Evolutionary conservation across 352 stramenopile genomes (phyloP).

Genomic region (Globisporangium ultimum): DNA sequence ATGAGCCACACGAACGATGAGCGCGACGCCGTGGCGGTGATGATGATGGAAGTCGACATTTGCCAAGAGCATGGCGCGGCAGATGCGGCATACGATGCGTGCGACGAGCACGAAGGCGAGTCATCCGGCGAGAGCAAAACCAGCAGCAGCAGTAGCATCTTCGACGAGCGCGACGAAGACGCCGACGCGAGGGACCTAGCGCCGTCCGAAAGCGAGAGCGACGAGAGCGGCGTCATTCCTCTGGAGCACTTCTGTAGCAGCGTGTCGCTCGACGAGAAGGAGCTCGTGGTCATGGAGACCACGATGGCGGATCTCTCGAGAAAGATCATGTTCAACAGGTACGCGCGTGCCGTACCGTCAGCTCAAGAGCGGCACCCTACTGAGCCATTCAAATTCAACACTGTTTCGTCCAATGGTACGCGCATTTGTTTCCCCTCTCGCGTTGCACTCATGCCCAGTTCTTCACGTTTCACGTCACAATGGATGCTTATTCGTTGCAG

Average conservation of each 20-base stretch:
- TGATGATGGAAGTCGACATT: not conserved
- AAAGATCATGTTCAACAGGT: constrained; percentile 7
- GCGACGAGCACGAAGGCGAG: not conserved
- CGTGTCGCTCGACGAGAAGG: constrained; percentile 2
- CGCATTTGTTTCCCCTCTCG: not conserved
- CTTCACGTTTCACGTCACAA: too few species aligned
- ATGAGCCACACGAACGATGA: too few species aligned
- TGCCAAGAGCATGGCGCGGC: not conserved
- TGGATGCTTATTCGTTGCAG: not conserved
- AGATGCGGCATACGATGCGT: not conserved
- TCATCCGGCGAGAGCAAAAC: not conserved
- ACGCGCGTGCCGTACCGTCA: constrained; percentile 4
- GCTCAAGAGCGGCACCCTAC: constrained; percentile 2
- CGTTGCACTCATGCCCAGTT: not conserved
- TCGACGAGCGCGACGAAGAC: not conserved
- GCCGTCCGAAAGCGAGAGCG: not conserved
- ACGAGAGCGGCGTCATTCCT: not conserved
- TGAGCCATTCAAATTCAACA: not conserved
- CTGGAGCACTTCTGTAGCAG: constrained; percentile 1
- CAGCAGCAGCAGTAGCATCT: not conserved
- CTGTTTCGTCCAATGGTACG: not conserved
- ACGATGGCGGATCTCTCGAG: not conserved
- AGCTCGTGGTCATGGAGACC: not conserved
- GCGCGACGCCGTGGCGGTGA: not conserved
- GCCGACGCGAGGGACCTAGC: not conserved